Percentiles rank a stretch among this genome's conserved stretches.
Evolutionary conservation across 1,139 yeast species (phyloP).

Genomic region (Hyphopichia buzzinii): DNA sequence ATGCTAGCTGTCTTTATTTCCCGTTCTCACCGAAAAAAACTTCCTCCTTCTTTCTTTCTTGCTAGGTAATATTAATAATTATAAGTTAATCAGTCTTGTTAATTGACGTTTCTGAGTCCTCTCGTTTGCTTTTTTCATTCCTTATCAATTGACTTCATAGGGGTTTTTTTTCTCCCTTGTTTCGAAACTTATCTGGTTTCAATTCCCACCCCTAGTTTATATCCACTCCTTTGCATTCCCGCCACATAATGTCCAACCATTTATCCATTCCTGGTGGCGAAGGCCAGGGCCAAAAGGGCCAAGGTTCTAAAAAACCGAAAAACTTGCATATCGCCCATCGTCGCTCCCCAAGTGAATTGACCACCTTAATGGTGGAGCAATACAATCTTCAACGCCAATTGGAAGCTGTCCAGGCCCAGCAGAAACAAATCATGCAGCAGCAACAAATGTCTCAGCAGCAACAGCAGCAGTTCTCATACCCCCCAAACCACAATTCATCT

Average conservation of each 20-base stretch:
- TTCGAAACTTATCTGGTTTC: background rate
- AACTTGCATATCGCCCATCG: slow-evolving; percentile 88
- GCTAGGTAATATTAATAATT: background rate
- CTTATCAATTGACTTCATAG: background rate
- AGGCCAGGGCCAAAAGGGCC: background rate
- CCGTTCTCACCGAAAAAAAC: background rate
- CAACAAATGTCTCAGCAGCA: slow-evolving; percentile 43
- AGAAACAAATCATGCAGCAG: slow-evolving; percentile 77
- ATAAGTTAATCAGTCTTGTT: background rate
- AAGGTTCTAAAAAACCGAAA: slow-evolving; percentile 25
- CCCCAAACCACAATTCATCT: slow-evolving; percentile 13
- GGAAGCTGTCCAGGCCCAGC: slow-evolving; percentile 89
- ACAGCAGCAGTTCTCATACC: slow-evolving; percentile 17
- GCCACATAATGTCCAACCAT: slow-evolving; percentile 8
- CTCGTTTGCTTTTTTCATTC: background rate
- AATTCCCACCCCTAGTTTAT: no score
- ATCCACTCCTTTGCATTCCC: background rate
- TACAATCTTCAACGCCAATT: slow-evolving; percentile 89
- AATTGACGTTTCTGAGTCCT: background rate
- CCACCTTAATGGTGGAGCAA: slow-evolving; percentile 93
- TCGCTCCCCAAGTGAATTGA: slow-evolving; percentile 89
- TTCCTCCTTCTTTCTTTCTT: background rate
- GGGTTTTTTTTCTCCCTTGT: background rate
- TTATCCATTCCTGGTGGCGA: slow-evolving; percentile 13
- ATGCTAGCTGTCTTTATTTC: background rate